Evolutionary conservation across 305 asterid genomes (phyloP).

Genomic region (Fraxinus ornus): DNA sequence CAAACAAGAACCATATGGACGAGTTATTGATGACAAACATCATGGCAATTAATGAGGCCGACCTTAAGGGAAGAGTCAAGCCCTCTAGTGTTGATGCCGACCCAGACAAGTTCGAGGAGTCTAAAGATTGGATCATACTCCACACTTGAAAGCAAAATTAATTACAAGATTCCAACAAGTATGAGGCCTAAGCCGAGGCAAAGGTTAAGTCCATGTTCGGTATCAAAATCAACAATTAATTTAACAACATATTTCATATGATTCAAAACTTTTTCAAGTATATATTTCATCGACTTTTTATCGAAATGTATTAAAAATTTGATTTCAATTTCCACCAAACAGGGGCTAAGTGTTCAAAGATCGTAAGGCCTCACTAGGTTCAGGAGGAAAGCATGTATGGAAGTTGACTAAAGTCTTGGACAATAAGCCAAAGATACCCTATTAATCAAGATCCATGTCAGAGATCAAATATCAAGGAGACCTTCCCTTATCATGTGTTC

Average conservation of each 20-base stretch:
- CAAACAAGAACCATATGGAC: not conserved
- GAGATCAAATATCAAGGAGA: not conserved
- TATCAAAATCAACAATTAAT: no score
- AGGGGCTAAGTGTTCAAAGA: not conserved
- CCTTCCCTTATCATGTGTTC: not conserved
- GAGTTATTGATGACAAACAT: no score
- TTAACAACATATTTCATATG: no score
- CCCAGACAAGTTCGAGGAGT: not conserved
- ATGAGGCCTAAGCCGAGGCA: not conserved
- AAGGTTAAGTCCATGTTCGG: no score
- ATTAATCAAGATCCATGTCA: not conserved
- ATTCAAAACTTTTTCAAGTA: no score
- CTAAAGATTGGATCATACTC: not conserved
- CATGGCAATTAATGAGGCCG: not conserved
- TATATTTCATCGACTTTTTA: no score
- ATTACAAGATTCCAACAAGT: not conserved
- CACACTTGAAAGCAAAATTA: not conserved
- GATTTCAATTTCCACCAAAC: no score
- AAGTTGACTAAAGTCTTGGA: not conserved
- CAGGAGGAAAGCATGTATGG: not conserved
- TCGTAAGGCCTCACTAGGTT: not conserved
- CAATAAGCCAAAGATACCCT: no score
- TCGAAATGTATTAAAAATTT: no score
- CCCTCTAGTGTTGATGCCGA: not conserved
- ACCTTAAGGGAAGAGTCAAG: not conserved